Base-by-base conservation (phyloP, 352 stramenopile species). In the Globisporangium polare region DNA sequence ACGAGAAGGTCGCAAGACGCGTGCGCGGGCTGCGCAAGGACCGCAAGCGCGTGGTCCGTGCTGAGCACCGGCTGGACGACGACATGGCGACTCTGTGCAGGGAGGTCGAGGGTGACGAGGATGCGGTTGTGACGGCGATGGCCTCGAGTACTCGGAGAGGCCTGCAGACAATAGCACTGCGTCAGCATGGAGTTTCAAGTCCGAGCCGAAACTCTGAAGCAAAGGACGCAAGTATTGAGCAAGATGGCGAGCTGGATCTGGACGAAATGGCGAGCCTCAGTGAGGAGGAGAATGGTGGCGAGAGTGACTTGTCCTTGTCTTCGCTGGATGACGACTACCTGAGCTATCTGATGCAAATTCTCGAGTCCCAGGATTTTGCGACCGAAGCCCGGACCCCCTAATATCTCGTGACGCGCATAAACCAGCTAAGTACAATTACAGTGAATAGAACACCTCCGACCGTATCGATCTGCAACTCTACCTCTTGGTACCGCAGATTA, bases 321-420 rank as follows among this genome's bases (percentile, higher is more conserved):
- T 20, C 35, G 6, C 17, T 47, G 0, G 52, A 45, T 12, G 20
- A 58, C 5, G 52, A 58, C 33, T 27, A 12, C 8, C n/a, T 58
- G n/a, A 43, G 37, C 20, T 58, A 58, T 12, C 22, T 58, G n/a
- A n/a, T 58, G 12, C 52, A 58, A 8, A 58, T 58, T 12, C 29
- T 58, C 13, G 52, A 58, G 31, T 45, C 26, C 9, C 27, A 46
- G 15, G 29, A 24, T 10, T 29, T 31, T 33, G 10, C 0, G n/a
- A 15, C 18, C 13, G 6, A 22, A 7, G 24, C 1, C 8, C 4
- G 35, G 15, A 35, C 4, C 17, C 31, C 9, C 24, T 49, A 49
- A 49, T 18, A 26, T 3, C 18, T 31, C 22, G 12, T 15, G 45
- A 18, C 12, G 17, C 31, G n/a, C n/a, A 20, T 50, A 12, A 31